Base-by-base conservation (phyloP, 2,329 filamentous ascomycete genomes). In the Diaporthe aspalathi region DNA sequence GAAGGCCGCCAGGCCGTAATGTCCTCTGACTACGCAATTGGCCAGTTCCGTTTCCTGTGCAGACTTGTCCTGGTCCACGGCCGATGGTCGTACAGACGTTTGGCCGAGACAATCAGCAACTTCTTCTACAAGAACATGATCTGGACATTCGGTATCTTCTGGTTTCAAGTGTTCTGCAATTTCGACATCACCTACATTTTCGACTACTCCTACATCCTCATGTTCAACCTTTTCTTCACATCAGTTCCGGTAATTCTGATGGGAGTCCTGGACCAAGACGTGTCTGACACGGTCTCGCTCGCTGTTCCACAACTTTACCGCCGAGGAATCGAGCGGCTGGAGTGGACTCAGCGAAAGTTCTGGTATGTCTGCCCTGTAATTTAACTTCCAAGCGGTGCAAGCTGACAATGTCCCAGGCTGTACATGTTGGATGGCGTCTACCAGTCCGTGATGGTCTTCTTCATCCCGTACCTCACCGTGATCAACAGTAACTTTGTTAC, bases 51-150 rank as follows among this genome's bases (percentile, higher is more conserved):
- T 50, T 98, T 93, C 84, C 85, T 98, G 66, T 92, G 94, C 76
- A 87, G 95, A 68, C 86, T 98, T 73, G 89, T 98, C 38, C 88
- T 98, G 24, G 94, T 98, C 5, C 95, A 98, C 79, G 95, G 95
- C 71, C 90, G 95, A 71, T 98, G 95, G 94, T 97, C 94, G n/a
- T 99, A 99, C 83, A 90, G 95, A 67, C 91, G 96, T 76, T 85
- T 99, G 80, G 94, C 92, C 38, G 96, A 99, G 84, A 93, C 92
- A 57, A 98, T 97, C 78, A 94, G 94, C 81, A 99, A 99, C 81
- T 99, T 99, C 87, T 99, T 99, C 86, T 99, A 98, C 90, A 99
- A 99, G 92, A 99, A 98, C 85, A 93, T 99, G 82, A 92, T 98
- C 67, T 99, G 96, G 96, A 96, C 94, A 0, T 95, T 98, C 79